Percentiles rank a stretch among this genome's conserved stretches.
Conservation (phyloP, 2,329 filamentous ascomycete genomes). For the Fusarium sp. region DNA sequence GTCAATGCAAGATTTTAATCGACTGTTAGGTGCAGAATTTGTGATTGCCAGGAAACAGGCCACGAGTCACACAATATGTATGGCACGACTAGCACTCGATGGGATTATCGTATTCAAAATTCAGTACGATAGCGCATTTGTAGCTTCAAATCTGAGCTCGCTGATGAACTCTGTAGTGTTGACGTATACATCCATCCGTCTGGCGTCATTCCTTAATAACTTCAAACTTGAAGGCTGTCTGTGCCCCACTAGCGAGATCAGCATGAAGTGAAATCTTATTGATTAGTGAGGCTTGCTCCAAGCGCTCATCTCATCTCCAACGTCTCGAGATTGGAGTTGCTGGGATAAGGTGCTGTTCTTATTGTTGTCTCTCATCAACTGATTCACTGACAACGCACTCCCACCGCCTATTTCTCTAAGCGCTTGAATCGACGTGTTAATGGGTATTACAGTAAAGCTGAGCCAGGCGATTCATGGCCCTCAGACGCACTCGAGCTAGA, state of each 20-base stretch:
- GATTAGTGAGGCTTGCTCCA: conserved; percentile 24
- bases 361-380: conserved; percentile 1
- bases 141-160: conserved; percentile 12
- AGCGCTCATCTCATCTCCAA: conserved; percentile 18
- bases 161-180: conserved; percentile 4
- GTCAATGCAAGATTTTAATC: not conserved
- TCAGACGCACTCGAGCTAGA: conserved; percentile 38
- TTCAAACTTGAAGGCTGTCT: conserved; percentile 1
- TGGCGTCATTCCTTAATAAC: conserved; percentile 41
- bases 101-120: not conserved
- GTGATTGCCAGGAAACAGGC: conserved; percentile 22
- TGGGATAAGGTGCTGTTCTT: not conserved
- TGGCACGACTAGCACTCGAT: not conserved
- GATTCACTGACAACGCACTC: conserved; percentile 16
- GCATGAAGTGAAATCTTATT: conserved; percentile 23
- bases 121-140: not conserved
- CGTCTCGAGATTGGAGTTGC: conserved; percentile 10
- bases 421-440: conserved; percentile 35
- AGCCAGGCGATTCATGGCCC: conserved; percentile 27
- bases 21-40: conserved; percentile 1
- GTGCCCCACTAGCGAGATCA: conserved; percentile 22
- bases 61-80: conserved; percentile 10
- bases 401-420: conserved; percentile 40
- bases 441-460: not conserved
- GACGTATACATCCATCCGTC: conserved; percentile 40